Evolutionary conservation across 208 protist species (phyloP).

Genomic region (Trypanosoma brucei): DNA sequence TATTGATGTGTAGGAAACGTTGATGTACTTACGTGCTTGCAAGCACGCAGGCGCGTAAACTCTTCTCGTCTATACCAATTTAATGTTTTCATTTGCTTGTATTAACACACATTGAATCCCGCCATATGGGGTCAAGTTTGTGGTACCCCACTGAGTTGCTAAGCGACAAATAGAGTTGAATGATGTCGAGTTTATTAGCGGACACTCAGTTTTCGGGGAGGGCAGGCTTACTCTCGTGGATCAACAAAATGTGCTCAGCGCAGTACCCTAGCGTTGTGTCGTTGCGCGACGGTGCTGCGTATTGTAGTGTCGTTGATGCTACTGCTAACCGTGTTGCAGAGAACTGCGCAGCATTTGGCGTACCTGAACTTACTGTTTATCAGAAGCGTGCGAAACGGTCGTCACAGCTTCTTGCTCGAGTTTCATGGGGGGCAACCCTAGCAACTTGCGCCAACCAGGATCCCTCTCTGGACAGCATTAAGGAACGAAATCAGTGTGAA

Average conservation of each 20-base stretch:
- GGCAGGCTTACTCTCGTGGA: slow-evolving; percentile 69
- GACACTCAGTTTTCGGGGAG: slow-evolving; percentile 41
- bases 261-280: slow-evolving; percentile 79
- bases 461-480: slow-evolving; percentile 43
- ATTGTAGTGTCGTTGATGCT: slow-evolving; percentile 78
- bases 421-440: slow-evolving; percentile 61
- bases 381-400: slow-evolving; percentile 22
- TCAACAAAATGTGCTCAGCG: slow-evolving; percentile 72
- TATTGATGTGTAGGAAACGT: no score
- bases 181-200: slow-evolving; percentile 2
- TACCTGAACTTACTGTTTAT: slow-evolving; percentile 27
- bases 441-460: slow-evolving; percentile 59
- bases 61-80: no score
- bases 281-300: slow-evolving; percentile 74
- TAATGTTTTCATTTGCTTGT: no score
- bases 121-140: no score
- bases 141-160: no score
- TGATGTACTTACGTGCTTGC: no score
- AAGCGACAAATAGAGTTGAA: no score
- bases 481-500: slow-evolving; percentile 38
- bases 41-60: no score
- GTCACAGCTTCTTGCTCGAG: slow-evolving; percentile 20
- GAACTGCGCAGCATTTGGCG: slow-evolving; percentile 33
- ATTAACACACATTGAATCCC: no score
- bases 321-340: slow-evolving; percentile 51